Percentiles rank a stretch among this genome's conserved stretches.
Conservation (phyloP, 2,329 filamentous ascomycete species). For the Cladosporium sp. region DNA sequence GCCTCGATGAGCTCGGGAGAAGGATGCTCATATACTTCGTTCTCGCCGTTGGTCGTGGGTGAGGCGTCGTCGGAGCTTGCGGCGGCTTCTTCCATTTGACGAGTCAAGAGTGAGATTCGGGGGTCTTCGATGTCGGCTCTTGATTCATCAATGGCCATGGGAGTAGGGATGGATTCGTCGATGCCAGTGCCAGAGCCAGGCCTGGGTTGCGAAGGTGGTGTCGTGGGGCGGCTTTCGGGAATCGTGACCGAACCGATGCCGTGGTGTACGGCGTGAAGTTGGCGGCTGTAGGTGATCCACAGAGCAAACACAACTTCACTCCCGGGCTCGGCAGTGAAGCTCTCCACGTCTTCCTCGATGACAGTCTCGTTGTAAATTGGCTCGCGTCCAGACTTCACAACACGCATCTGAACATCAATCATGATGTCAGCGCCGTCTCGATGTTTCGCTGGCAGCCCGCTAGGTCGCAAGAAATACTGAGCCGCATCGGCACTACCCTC, state of each 20-base stretch:
- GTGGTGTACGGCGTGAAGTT: slow-evolving; percentile 72
- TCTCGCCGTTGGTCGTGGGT: slow-evolving; percentile 16
- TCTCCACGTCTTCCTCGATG: slow-evolving; percentile 58
- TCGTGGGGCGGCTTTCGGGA: slow-evolving; percentile 58
- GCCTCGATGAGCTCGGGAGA: slow-evolving; percentile 31
- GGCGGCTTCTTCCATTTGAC: slow-evolving; percentile 39
- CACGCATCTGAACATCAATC: slow-evolving; percentile 93
- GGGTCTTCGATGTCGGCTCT: slow-evolving; percentile 29
- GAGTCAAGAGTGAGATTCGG: slow-evolving; percentile 45
- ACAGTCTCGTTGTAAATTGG: slow-evolving; percentile 57
- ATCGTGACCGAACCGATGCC: slow-evolving; percentile 60
- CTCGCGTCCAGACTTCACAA: slow-evolving; percentile 79
- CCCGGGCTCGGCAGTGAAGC: slow-evolving; percentile 45
- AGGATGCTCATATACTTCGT: slow-evolving; percentile 35
- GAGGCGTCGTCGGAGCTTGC: slow-evolving; percentile 13
- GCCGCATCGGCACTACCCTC: slow-evolving; percentile 74
- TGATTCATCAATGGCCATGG: slow-evolving; percentile 29
- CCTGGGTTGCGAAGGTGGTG: slow-evolving; percentile 67
- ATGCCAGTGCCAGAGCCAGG: slow-evolving; percentile 17
- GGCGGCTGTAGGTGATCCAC: slow-evolving; percentile 95
- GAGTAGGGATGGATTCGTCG: slow-evolving; percentile 24
- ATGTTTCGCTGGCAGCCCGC: slow-evolving; percentile 79
- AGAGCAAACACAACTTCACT: slow-evolving; percentile 87
- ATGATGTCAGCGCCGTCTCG: slow-evolving; percentile 87
- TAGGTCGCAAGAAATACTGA: slow-evolving; percentile 74